Base-by-base conservation (phyloP, 495 filamentous ascomycete species). In the Penicillium salamii region DNA sequence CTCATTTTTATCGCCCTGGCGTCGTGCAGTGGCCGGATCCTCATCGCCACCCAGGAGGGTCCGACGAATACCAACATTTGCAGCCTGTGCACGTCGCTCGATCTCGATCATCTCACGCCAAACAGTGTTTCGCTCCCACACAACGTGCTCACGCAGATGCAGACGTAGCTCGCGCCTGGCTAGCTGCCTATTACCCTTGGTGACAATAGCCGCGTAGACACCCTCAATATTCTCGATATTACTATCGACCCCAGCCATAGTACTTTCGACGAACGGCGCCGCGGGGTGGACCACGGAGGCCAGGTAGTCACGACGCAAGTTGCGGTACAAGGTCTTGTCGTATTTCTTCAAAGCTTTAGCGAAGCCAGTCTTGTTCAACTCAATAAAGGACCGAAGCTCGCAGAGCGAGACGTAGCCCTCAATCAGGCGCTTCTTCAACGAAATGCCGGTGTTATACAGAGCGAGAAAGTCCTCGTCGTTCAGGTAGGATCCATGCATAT, bases 71-170 rank as follows among this genome's bases (percentile, higher is more conserved):
- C 93, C 95, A 52, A 99, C 79, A 52, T 91, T 96, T 11, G 92
- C 93, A 18, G 91, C 93, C 68, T 99, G 91, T 5, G 91, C 90
- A 72, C 95, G 93, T 18, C 93, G 78, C 72, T 99, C 93, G 52
- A 99, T 89, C 46, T 92, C 93, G 61, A 99, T 99, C 82, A 99
- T 92, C 54, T 99, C 93, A 66, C 95, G 76, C 93, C 93, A 99
- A 4, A 99, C 93, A 0, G 93, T 99, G 57, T 99, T 99, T 38
- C 93, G 80, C 61, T 99, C 93, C 95, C 95, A 99, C 26, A 97
- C 91, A 14, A 99, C 92, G 71, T 99, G 93, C 67, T 99, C 93
- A 56, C 93, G 77, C 23, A 99, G 76, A 65, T 99, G 90, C 17
- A 96, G 83, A 36, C 93, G 80, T 34, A 99, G 78, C 58, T 97